Evolutionary conservation across 257 asterid genomes (phyloP), one percentile per base, ranked within the genome.

Genomic region (Asclepias syriaca): DNA sequence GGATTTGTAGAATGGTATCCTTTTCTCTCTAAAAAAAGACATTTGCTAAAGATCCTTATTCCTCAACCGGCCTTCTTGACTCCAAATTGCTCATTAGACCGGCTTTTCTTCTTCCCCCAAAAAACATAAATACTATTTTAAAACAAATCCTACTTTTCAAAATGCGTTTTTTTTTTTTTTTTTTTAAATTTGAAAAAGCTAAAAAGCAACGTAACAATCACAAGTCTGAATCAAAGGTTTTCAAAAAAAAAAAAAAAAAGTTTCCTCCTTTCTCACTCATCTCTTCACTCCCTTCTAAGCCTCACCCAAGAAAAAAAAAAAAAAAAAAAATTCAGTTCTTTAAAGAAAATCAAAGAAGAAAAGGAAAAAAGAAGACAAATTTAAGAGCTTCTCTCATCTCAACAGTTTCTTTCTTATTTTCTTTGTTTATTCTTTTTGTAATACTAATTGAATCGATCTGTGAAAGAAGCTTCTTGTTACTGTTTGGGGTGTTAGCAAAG

Each of bases 191-290:
- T 34, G 3, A 22, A 0, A 61, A 15, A 22, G 34, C 49, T 24
- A 24, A 63, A 63, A 32, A 14, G 49, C 15, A 64, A 64, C 68
- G 27, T 67, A 55, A 37, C 8, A 55, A 21, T 57, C 46, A 58
- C 64, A 43, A 3, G 74, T 43, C 67, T 27, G 67, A 70, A 55
- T 56, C 24, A 55, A 32, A 68, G 56, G 22, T 66, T 27, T 75
- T 68, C 63, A 58, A 75, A 63, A 34, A 22, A 29, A 50, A 56
- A 58, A 58, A 75, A 63, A 34, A 22, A 29, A 50, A 56, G 53
- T 40, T 51, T 54, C 39, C 19, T 39, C 1, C 14, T 11, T 16
- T 37, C 34, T 39, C 5, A 37, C 18, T 21, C 66, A 21, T 1
- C 53, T 67, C 48, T 3, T 37, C 34, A 15, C 15, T 18, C 12